A percentile compares a stretch with the other conserved stretches of the same genome.
These are phyloP conservation scores for Elymus sibiricus DNA, from an alignment of 176 grass and related monocot species.

Conservation along the genomic window DNA sequence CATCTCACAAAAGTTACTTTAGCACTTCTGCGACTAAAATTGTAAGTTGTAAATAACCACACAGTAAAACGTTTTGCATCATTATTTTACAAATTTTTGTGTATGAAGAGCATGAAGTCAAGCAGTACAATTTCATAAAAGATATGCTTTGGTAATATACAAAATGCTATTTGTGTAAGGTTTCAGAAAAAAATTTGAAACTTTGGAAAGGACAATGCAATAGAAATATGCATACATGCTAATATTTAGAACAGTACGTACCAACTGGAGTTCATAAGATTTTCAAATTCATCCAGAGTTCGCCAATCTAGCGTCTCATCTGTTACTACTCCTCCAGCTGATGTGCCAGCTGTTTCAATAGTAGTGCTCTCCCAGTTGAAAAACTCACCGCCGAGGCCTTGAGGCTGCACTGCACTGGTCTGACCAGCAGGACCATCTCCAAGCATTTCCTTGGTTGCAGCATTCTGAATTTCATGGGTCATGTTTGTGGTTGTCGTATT, in stretches of 20 bases:
- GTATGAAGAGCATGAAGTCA: no score
- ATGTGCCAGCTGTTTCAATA: neutral
- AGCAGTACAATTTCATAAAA: no score
- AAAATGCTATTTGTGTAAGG: no score
- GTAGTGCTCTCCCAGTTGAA: neutral
- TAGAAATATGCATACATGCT: neutral
- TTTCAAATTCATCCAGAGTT: neutral
- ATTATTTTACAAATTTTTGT: no score
- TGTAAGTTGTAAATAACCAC: no score
- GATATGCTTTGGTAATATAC: no score
- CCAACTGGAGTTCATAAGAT: neutral
- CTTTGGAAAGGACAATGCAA: neutral
- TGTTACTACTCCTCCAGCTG: neutral
- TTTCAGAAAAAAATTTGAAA: neutral
- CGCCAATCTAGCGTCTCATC: neutral
- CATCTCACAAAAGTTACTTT: no score
- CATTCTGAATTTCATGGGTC: no score
- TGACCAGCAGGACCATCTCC: neutral
- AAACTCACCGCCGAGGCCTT: neutral
- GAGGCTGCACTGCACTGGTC: neutral
- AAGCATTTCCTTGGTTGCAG: neutral
- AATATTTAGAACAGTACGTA: neutral
- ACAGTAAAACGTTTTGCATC: no score
- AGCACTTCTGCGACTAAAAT: no score
- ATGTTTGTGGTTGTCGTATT: no score